phyloP scores from a whole-genome alignment of 257 asterid genomes.

The Nicotiana paniculata region DNA sequence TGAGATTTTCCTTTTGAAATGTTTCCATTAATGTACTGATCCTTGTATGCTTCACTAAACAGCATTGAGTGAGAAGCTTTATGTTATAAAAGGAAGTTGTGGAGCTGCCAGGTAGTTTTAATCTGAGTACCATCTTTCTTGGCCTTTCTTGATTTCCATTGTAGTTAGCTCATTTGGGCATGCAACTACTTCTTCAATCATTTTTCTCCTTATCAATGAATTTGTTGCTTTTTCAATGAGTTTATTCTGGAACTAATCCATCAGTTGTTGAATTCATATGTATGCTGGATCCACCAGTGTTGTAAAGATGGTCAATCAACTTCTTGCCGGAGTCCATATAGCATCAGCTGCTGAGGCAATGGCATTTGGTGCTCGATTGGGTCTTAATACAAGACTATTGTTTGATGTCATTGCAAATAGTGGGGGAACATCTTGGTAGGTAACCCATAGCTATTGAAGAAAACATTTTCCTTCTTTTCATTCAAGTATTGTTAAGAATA shows the following conservation, averaged over 20 bases:
- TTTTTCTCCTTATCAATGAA: not conserved
- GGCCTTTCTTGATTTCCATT: not conserved
- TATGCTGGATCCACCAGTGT: constrained; percentile 37
- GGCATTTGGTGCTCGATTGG: constrained; percentile 89
- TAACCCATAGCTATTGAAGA: not conserved
- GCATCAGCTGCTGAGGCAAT: constrained; percentile 98
- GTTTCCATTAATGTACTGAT: not conserved
- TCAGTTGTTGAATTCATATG: not conserved
- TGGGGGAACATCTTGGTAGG: constrained; percentile 91
- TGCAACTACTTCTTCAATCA: constrained; percentile 1
- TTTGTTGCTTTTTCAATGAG: not conserved
- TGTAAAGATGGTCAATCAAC: constrained; percentile 94
- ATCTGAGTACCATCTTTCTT: constrained; percentile 6
- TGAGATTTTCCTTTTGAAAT: not conserved
- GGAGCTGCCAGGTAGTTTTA: constrained; percentile 87
- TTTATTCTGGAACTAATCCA: not conserved
- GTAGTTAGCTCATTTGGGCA: not conserved
- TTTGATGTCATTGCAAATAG: constrained; percentile 68
- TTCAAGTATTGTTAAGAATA: constrained; percentile 10
- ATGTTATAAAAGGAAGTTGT: constrained; percentile 85
- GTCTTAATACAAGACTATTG: constrained; percentile 69
- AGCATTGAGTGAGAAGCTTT: constrained; percentile 95
- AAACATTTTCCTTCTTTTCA: constrained; percentile 1
- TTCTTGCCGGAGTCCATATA: constrained; percentile 99
- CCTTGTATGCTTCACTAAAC: constrained; percentile 25